A percentile compares a stretch with the other conserved stretches of the same genome.
Evolutionary conservation across 257 asterid species (phyloP).

Genomic region (Capsicum baccatum): DNA sequence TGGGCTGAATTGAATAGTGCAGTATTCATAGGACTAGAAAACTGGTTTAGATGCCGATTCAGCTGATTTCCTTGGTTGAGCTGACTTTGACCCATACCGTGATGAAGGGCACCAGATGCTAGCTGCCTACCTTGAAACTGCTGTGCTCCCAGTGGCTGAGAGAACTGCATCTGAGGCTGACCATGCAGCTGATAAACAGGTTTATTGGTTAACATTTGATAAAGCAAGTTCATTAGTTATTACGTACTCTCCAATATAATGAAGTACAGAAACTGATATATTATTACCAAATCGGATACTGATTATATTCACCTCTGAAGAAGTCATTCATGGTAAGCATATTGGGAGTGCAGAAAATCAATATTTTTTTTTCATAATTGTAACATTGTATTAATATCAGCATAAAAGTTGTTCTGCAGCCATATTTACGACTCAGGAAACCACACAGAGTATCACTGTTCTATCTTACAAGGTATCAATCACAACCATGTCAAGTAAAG

Average conservation of each 20-base stretch:
- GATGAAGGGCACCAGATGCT: slow-evolving; percentile 76
- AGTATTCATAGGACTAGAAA: slow-evolving; percentile 79
- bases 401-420: not conserved
- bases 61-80: slow-evolving; percentile 90
- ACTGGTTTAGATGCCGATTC: slow-evolving; percentile 87
- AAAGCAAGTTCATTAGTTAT: slow-evolving; percentile 11
- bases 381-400: not conserved
- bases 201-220: slow-evolving; percentile 2
- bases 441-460: not conserved
- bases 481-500: not conserved
- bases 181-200: slow-evolving; percentile 65
- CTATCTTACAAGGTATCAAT: slow-evolving; percentile 18
- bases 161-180: slow-evolving; percentile 91
- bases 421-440: slow-evolving; percentile 1
- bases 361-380: not conserved
- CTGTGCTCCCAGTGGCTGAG: slow-evolving; percentile 80
- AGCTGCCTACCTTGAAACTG: slow-evolving; percentile 89
- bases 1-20: slow-evolving; percentile 93
- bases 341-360: not conserved
- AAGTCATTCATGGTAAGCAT: slow-evolving; percentile 23
- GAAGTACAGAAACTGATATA: slow-evolving; percentile 28
- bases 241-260: slow-evolving; percentile 13
- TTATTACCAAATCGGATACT: slow-evolving; percentile 16
- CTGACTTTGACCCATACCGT: slow-evolving; percentile 71
- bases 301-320: not conserved